A percentile compares a stretch with the other conserved stretches of the same genome.
These are phyloP conservation scores for Wickerhamomyces chaumierensis DNA, from an alignment of 805 yeast genomes.

Conservation along the genomic window DNA sequence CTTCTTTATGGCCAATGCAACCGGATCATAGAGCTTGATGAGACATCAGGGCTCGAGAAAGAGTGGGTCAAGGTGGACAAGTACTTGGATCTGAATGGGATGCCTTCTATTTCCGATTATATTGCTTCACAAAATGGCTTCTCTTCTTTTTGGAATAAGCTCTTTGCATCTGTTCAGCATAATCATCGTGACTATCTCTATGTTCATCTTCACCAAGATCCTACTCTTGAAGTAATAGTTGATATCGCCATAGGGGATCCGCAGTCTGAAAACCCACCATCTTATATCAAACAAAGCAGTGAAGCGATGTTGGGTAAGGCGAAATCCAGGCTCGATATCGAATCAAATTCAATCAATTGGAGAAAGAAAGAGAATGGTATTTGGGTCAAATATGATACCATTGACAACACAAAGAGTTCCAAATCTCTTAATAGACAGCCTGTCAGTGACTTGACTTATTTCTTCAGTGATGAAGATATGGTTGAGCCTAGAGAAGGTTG, in stretches of 20 bases:
- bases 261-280: conserved; percentile 24
- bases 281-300: conserved; percentile 25
- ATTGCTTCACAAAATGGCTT: not conserved
- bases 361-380: conserved; percentile 33
- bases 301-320: conserved; percentile 17
- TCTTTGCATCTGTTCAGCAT: not conserved
- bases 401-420: no score
- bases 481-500: conserved; percentile 53
- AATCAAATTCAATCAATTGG: conserved; percentile 27
- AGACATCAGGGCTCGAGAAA: conserved; percentile 3
- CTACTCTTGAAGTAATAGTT: conserved; percentile 23
- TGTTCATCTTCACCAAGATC: conserved; percentile 12
- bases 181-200: conserved; percentile 16
- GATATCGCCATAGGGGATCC: conserved; percentile 33
- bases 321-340: conserved; percentile 15
- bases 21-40: conserved; percentile 12
- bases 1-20: conserved; percentile 19
- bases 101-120: not conserved
- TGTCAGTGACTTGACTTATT: conserved; percentile 35
- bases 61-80: conserved; percentile 19
- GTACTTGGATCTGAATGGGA: conserved; percentile 14
- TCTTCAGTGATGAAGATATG: conserved; percentile 39
- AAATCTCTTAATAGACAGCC: conserved; percentile 17
- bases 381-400: conserved; percentile 41
- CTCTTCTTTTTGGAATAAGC: not conserved